Evolutionary conservation across 2,329 filamentous ascomycete species (phyloP).

Genomic region (Colletotrichum incanum): DNA sequence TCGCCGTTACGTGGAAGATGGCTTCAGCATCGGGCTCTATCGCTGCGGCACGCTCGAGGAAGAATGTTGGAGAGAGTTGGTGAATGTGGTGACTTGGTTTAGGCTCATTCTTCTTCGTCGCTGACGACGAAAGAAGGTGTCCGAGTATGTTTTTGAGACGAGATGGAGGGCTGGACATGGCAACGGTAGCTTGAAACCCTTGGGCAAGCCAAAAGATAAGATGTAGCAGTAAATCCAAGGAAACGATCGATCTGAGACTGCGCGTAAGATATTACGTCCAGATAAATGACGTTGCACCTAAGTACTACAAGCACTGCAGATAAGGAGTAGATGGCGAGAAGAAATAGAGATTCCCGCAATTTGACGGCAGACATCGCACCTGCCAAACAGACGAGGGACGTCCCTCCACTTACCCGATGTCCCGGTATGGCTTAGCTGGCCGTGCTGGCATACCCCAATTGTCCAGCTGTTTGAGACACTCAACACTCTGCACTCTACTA

Average conservation of each 20-base stretch:
- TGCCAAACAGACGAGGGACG: not conserved
- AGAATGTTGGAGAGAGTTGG: constrained; percentile 88
- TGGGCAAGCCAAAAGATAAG: not conserved
- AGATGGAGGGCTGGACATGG: constrained; percentile 76
- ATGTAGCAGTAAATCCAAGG: not conserved
- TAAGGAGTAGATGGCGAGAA: constrained; percentile 26
- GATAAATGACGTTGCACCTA: constrained; percentile 4
- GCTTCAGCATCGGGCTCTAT: constrained; percentile 91
- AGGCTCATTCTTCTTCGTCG: constrained; percentile 50
- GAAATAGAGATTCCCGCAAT: not conserved
- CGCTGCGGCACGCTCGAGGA: constrained; percentile 86
- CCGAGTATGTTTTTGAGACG: constrained; percentile 72
- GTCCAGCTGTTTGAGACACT: constrained; percentile 30
- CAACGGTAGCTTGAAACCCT: not conserved
- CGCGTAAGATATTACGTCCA: constrained; percentile 3
- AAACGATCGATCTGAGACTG: not conserved
- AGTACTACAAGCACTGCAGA: constrained; percentile 4
- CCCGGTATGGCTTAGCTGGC: constrained; percentile 14
- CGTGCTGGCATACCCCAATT: constrained; percentile 15
- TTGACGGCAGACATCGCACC: not conserved
- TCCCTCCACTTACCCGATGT: constrained; percentile 13
- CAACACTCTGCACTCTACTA: not conserved
- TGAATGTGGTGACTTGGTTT: constrained; percentile 75
- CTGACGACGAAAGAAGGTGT: constrained; percentile 60
- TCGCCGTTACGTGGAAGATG: constrained; percentile 88